Evolutionary conservation across 805 yeast species (phyloP).

Genomic region (Torulaspora microellipsoides): DNA sequence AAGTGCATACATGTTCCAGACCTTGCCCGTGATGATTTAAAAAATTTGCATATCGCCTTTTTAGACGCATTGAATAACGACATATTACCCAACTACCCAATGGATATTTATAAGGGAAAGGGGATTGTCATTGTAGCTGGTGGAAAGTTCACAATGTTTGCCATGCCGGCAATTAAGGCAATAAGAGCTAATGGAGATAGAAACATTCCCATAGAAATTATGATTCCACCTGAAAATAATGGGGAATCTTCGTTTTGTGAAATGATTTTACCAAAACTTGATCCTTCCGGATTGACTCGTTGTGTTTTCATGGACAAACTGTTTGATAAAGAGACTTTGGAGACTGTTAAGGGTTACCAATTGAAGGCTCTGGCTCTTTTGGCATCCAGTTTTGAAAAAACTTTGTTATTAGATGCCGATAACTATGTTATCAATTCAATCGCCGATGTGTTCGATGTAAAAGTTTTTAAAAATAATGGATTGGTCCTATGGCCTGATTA

Average conservation of each 20-base stretch:
- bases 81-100: constrained; percentile 11
- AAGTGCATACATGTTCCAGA: constrained; percentile 16
- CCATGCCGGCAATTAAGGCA: constrained; percentile 57
- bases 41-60: constrained; percentile 13
- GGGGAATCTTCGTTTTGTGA: constrained; percentile 59
- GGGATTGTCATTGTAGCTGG: constrained; percentile 64
- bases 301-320: constrained; percentile 62
- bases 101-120: constrained; percentile 35
- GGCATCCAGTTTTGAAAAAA: constrained; percentile 68
- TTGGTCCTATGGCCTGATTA: constrained; percentile 78
- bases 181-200: constrained; percentile 57
- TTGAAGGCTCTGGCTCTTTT: constrained; percentile 65
- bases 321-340: constrained; percentile 44
- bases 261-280: constrained; percentile 49
- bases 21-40: constrained; percentile 8
- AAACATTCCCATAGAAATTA: constrained; percentile 68
- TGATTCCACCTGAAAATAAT: constrained; percentile 64
- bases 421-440: constrained; percentile 66
- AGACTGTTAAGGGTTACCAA: constrained; percentile 55
- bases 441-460: constrained; percentile 51
- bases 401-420: constrained; percentile 71
- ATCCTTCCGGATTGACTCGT: constrained; percentile 40
- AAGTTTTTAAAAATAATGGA: constrained; percentile 50
- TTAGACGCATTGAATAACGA: constrained; percentile 4
- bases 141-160: constrained; percentile 67